Percentiles rank a stretch among this genome's conserved stretches.
Evolutionary conservation across 2,329 filamentous ascomycete species (phyloP).

Genomic region (Ceratocystis huliohia): DNA sequence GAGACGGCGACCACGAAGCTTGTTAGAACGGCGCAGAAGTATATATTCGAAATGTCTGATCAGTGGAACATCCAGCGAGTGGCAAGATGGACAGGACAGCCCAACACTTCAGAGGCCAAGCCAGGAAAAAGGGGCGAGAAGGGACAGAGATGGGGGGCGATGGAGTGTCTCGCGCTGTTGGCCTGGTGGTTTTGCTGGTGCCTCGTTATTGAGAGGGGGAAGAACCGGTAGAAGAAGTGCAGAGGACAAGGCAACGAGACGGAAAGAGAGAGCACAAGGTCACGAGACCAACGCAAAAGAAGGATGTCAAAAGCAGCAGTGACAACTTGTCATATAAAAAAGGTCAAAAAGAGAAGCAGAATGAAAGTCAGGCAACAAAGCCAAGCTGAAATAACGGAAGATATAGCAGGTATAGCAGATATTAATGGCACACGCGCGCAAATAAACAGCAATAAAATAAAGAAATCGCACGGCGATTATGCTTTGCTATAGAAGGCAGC

Average conservation of each 20-base stretch:
- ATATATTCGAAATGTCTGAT: not conserved
- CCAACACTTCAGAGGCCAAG: not conserved
- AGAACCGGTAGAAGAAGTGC: no score
- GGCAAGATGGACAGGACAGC: not conserved
- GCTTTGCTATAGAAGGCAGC: not conserved
- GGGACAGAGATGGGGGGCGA: not conserved
- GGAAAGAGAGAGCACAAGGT: no score
- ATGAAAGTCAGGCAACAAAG: not conserved
- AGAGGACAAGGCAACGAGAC: no score
- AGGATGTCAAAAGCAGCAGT: no score
- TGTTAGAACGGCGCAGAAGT: no score
- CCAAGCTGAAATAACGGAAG: not conserved
- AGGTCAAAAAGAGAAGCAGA: not conserved
- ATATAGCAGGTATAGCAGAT: not conserved
- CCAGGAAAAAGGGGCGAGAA: not conserved
- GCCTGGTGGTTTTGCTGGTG: no score
- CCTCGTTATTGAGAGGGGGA: no score
- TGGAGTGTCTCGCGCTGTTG: no score
- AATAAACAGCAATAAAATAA: not conserved
- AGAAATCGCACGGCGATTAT: conserved; percentile 4
- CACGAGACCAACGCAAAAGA: no score
- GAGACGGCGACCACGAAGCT: no score
- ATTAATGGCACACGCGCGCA: not conserved
- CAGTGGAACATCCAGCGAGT: not conserved
- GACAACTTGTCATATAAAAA: no score